phyloP scores from a whole-genome alignment of 495 filamentous ascomycete genomes.

The Hypoxylon trugodes region DNA sequence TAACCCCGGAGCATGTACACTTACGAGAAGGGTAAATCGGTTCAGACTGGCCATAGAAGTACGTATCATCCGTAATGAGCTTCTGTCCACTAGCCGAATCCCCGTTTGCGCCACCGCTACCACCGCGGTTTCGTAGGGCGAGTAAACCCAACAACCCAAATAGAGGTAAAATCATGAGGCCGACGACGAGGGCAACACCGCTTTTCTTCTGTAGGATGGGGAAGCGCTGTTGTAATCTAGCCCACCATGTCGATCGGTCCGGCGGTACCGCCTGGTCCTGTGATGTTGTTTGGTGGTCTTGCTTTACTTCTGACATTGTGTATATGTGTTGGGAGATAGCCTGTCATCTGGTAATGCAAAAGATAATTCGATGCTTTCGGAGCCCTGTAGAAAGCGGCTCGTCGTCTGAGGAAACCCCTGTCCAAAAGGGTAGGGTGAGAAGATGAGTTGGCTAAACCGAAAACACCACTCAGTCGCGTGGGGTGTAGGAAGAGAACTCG shows the following conservation, averaged over 20 bases:
- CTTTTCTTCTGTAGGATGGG: conserved; percentile 51
- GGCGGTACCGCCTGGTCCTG: conserved; percentile 24
- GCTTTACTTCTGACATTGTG: conserved; percentile 28
- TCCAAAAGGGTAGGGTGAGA: background rate
- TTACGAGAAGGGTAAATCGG: conserved; percentile 85
- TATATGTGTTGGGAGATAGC: background rate
- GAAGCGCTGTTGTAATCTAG: conserved; percentile 47
- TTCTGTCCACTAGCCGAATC: conserved; percentile 30
- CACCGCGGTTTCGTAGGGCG: conserved; percentile 34
- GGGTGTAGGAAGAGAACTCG: background rate
- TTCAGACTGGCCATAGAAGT: conserved; percentile 67
- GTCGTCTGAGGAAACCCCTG: background rate
- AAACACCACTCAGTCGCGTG: too few relatives aligned
- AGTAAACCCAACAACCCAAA: conserved; percentile 40
- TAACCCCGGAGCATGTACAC: conserved; percentile 63
- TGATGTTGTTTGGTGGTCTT: conserved; percentile 8
- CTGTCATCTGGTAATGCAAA: conserved; percentile 21
- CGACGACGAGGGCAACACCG: conserved; percentile 46
- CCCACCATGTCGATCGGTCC: conserved; percentile 41
- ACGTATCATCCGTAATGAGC: conserved; percentile 51
- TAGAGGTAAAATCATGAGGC: conserved; percentile 48
- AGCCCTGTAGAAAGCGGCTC: background rate
- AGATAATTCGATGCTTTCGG: background rate
- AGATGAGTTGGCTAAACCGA: too few relatives aligned
- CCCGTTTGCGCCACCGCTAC: background rate